Percentiles rank a stretch among this genome's conserved stretches.
These are phyloP conservation scores for Verruconis gallopava DNA, from an alignment of 2,329 filamentous ascomycete species.

Conservation along the genomic window DNA sequence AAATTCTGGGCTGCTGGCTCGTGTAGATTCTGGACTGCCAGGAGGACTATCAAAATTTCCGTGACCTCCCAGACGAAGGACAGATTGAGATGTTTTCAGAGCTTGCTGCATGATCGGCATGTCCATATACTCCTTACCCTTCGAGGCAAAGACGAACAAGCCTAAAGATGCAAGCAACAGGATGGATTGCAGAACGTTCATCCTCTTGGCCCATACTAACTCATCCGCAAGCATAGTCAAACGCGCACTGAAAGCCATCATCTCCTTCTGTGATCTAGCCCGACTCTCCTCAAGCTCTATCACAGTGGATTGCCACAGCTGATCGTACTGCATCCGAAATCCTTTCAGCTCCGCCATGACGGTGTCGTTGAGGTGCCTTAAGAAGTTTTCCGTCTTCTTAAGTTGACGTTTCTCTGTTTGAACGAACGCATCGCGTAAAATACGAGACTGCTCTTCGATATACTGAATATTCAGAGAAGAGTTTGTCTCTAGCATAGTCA, in stretches of 20 bases:
- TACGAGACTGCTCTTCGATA: constrained; percentile 88
- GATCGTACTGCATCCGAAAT: constrained; percentile 76
- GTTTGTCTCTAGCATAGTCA: constrained; percentile 84
- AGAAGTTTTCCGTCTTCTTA: constrained; percentile 66
- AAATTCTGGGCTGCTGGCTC: constrained; percentile 5
- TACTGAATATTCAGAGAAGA: constrained; percentile 88
- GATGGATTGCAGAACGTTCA: constrained; percentile 84
- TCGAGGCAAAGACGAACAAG: constrained; percentile 61
- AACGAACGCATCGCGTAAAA: constrained; percentile 74
- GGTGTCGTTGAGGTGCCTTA: constrained; percentile 75
- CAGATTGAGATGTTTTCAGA: constrained; percentile 21
- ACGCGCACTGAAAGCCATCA: constrained; percentile 65
- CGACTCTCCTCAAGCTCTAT: constrained; percentile 82
- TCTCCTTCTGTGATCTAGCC: constrained; percentile 70
- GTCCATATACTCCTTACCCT: constrained; percentile 25
- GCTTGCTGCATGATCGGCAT: constrained; percentile 34
- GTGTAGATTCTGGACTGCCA: constrained; percentile 20
- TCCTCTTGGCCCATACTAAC: constrained; percentile 69
- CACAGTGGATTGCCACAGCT: constrained; percentile 91
- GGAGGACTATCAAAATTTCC: constrained; percentile 22
- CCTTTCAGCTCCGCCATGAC: constrained; percentile 68
- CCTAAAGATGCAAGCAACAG: constrained; percentile 77
- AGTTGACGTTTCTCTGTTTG: constrained; percentile 81
- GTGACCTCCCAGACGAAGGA: constrained; percentile 14
- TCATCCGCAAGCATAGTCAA: constrained; percentile 90